Conservation (phyloP, 2,329 filamentous ascomycete species). For the Magnaporthiopsis incrustans region DNA sequence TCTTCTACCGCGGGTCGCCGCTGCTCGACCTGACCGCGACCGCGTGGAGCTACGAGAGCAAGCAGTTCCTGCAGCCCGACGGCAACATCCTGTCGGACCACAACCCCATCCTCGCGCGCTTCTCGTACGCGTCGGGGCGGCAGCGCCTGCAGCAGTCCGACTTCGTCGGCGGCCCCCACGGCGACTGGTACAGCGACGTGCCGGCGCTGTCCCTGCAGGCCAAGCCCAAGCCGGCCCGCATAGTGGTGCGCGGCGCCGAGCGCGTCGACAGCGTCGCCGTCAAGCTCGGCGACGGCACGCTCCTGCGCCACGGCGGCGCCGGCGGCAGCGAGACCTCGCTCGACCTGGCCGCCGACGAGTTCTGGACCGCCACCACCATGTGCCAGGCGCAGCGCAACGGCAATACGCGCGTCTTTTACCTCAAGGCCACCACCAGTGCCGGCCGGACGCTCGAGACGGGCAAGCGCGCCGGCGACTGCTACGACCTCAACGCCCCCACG, state of each 20-base stretch:
- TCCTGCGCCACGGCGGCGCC: constrained; percentile 42
- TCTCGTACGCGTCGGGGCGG: constrained; percentile 34
- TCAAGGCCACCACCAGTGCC: constrained; percentile 41
- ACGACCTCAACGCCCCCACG: constrained; percentile 33
- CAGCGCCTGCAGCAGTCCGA: constrained; percentile 32
- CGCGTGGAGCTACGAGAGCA: constrained; percentile 45
- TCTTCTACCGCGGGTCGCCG: constrained; percentile 49
- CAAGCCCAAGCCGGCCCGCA: constrained; percentile 25
- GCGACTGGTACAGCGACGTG: constrained; percentile 50
- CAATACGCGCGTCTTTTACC: constrained; percentile 46
- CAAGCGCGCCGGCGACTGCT: constrained; percentile 37
- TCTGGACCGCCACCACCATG: constrained; percentile 38
- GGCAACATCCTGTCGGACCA: constrained; percentile 55
- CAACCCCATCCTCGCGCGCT: constrained; percentile 52
- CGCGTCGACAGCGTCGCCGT: constrained; percentile 44
- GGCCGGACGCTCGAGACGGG: constrained; percentile 38
- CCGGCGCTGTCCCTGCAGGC: constrained; percentile 25
- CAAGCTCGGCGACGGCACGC: constrained; percentile 38
- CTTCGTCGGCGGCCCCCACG: constrained; percentile 40
- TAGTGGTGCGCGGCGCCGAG: constrained; percentile 37
- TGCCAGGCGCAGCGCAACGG: constrained; percentile 40
- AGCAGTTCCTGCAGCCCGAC: constrained; percentile 47
- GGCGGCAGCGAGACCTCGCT: constrained; percentile 38
- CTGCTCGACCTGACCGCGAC: constrained; percentile 38
- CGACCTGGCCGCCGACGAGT: constrained; percentile 36